Conservation (phyloP, 2,329 filamentous ascomycete species). For the Aureobasidium sp. region DNA sequence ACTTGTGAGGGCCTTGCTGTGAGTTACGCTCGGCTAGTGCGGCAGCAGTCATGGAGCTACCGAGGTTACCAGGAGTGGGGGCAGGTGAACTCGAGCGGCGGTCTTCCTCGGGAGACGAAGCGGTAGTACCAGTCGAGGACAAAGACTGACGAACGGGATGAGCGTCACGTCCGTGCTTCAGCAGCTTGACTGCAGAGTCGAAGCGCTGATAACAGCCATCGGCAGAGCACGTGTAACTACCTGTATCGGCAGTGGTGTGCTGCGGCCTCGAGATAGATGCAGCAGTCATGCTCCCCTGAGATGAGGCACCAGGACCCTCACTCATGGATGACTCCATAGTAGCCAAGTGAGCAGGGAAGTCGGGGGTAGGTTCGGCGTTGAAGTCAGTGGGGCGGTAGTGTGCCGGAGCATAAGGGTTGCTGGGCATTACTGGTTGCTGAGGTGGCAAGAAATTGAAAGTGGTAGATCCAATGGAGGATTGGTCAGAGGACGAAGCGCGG, state of each 20-base stretch:
- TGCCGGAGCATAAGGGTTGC: conserved; percentile 23
- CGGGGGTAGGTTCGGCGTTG: conserved; percentile 30
- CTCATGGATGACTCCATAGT: conserved; percentile 54
- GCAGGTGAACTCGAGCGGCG: conserved; percentile 23
- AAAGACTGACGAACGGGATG: conserved; percentile 57
- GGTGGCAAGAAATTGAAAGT: conserved; percentile 28
- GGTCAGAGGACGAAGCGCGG: conserved; percentile 18
- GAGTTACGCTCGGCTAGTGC: conserved; percentile 59
- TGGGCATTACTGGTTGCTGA: conserved; percentile 20
- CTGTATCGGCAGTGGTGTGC: conserved; percentile 62
- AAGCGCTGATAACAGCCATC: conserved; percentile 85
- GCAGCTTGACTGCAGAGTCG: conserved; percentile 73
- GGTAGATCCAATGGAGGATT: conserved; percentile 21
- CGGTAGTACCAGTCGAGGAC: conserved; percentile 22
- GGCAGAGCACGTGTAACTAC: conserved; percentile 94
- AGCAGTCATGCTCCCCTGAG: conserved; percentile 28
- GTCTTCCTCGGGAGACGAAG: conserved; percentile 27
- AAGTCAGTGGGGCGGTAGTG: conserved; percentile 25
- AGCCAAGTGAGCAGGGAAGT: conserved; percentile 51
- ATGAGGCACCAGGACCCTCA: conserved; percentile 40
- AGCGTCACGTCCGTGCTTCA: conserved; percentile 92
- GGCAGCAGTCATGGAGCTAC: conserved; percentile 42
- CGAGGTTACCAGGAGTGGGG: conserved; percentile 17
- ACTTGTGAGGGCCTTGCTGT: conserved; percentile 87
- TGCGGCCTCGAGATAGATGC: conserved; percentile 44